Percentiles rank a stretch among this genome's conserved stretches.
Conservation (phyloP, 208 protist species). For the Leishmania gerbilli region DNA sequence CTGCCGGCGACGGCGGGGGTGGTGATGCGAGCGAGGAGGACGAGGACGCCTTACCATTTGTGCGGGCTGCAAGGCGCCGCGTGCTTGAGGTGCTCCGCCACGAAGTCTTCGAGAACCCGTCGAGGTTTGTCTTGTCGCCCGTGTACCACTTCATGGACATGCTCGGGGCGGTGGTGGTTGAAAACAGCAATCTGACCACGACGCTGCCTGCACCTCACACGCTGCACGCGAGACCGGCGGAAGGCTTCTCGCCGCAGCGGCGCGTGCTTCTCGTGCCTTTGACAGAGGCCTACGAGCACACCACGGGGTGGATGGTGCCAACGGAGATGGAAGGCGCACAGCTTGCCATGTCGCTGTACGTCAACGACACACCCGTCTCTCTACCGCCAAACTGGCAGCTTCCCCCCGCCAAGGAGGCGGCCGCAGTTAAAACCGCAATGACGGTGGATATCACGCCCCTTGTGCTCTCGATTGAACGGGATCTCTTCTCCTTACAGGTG, state of each 20-base stretch:
- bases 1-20: neutral
- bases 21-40: neutral
- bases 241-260: slow-evolving; percentile 46
- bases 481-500: slow-evolving; percentile 61
- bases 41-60: slow-evolving; percentile 28
- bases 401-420: slow-evolving; percentile 57
- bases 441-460: slow-evolving; percentile 64
- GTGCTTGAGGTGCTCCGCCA: slow-evolving; percentile 65
- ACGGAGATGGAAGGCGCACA: slow-evolving; percentile 46
- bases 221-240: slow-evolving; percentile 36
- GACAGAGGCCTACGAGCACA: slow-evolving; percentile 52
- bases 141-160: slow-evolving; percentile 69
- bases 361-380: slow-evolving; percentile 55
- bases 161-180: slow-evolving; percentile 73
- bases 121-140: slow-evolving; percentile 66
- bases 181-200: slow-evolving; percentile 52
- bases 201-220: slow-evolving; percentile 57
- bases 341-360: slow-evolving; percentile 64
- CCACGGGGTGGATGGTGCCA: slow-evolving; percentile 73
- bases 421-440: slow-evolving; percentile 59
- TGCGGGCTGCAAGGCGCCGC: slow-evolving; percentile 31
- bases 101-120: slow-evolving; percentile 70
- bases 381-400: slow-evolving; percentile 61
- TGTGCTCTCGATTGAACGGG: slow-evolving; percentile 25
- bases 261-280: slow-evolving; percentile 79